A percentile compares a stretch with the other conserved stretches of the same genome.
Conservation (phyloP, 768 basidiomycete species). For the Hemileccinum impolitum region DNA sequence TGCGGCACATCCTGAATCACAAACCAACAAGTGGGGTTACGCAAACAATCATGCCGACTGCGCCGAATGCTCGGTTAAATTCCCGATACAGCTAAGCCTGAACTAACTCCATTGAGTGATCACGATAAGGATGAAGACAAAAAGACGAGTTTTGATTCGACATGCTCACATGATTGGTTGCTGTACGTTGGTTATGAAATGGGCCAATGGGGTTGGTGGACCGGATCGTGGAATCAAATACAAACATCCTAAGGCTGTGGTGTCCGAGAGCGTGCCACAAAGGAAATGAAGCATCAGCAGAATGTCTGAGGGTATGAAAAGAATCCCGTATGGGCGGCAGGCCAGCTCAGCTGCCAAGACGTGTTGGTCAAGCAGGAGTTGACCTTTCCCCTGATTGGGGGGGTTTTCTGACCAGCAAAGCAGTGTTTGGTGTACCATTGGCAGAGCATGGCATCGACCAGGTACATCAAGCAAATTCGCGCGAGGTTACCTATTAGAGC, state of each 20-base stretch:
- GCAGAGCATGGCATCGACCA: slow-evolving; percentile 20
- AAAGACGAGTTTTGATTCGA: not conserved
- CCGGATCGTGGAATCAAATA: slow-evolving; percentile 1
- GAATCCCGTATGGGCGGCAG: not conserved
- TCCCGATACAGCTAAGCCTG: not conserved
- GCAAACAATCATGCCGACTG: too few relatives aligned
- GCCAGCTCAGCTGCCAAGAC: not conserved
- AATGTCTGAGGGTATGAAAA: slow-evolving; percentile 17
- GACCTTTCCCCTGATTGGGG: slow-evolving; percentile 3
- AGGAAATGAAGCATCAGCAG: slow-evolving; percentile 22
- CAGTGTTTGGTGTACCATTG: slow-evolving; percentile 9
- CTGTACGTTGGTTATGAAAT: slow-evolving; percentile 2
- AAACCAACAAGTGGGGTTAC: too few relatives aligned
- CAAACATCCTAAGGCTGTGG: slow-evolving; percentile 23
- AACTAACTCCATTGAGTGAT: slow-evolving; percentile 7
- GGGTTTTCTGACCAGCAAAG: slow-evolving; percentile 4
- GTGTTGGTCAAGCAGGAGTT: not conserved
- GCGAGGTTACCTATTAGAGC: slow-evolving; percentile 14
- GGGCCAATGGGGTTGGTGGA: slow-evolving; percentile 1
- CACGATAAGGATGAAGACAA: slow-evolving; percentile 5
- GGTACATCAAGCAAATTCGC: slow-evolving; percentile 19
- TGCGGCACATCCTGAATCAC: too few relatives aligned
- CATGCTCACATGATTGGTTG: slow-evolving; percentile 4
- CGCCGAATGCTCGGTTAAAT: not conserved
- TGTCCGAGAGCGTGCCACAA: slow-evolving; percentile 31